Conservation (phyloP, 2,329 filamentous ascomycete species). For the Parastagonospora nodorum region DNA sequence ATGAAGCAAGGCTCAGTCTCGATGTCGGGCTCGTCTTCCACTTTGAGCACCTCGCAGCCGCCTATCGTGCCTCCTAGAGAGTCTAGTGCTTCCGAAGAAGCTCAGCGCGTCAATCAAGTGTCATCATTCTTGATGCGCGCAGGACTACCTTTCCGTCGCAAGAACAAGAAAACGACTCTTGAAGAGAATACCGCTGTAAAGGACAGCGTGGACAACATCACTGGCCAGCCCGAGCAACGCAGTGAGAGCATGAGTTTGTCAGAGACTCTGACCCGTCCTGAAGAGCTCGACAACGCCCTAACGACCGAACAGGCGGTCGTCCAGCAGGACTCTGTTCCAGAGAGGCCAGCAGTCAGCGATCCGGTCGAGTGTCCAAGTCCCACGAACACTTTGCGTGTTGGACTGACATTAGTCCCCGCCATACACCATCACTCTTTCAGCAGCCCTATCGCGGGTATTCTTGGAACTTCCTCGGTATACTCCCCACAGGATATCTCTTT, state of each 20-base stretch:
- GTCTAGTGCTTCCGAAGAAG: conserved; percentile 41
- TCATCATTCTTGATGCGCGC: conserved; percentile 31
- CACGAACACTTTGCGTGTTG: conserved; percentile 2
- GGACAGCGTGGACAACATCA: neutral
- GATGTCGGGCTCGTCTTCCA: conserved; percentile 29
- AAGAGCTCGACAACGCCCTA: conserved; percentile 4
- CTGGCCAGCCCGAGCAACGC: conserved; percentile 2
- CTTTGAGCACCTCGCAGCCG: conserved; percentile 20
- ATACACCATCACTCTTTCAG: conserved; percentile 18
- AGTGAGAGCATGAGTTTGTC: neutral
- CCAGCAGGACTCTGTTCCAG: conserved; percentile 11
- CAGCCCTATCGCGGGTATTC: conserved; percentile 14
- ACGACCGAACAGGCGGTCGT: neutral
- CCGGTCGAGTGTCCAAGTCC: conserved; percentile 6
- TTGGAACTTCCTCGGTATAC: conserved; percentile 31
- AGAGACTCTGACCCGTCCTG: neutral
- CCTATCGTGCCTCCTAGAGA: conserved; percentile 36
- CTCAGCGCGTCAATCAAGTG: conserved; percentile 32
- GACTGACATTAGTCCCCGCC: conserved; percentile 1
- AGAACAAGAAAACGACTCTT: conserved; percentile 3
- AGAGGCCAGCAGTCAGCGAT: conserved; percentile 1
- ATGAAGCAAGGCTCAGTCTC: conserved; percentile 25
- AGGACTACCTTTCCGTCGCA: conserved; percentile 17
- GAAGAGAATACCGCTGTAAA: neutral
- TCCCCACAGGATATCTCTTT: conserved; percentile 27